phyloP scores from a whole-genome alignment of 805 yeast genomes.

The Saccharomycopsis oosterbeekiorum region DNA sequence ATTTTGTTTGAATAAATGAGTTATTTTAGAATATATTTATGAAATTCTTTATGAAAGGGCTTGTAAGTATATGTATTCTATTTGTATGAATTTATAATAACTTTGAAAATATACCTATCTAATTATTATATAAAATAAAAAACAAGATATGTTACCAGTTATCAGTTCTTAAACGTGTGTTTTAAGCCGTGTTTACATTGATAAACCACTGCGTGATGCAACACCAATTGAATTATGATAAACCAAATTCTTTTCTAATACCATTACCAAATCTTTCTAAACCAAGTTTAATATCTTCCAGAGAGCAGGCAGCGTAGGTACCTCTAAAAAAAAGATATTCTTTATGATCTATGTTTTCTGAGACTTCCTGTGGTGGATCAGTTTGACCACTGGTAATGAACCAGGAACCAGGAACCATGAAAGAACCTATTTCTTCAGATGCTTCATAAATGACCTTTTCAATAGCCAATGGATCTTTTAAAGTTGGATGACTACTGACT shows the following conservation, averaged over 20 bases:
- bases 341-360: constrained; percentile 33
- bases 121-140: too few relatives aligned
- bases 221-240: not conserved
- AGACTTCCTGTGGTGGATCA: constrained; percentile 44
- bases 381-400: constrained; percentile 51
- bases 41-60: too few relatives aligned
- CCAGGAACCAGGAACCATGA: constrained; percentile 82
- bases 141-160: not conserved
- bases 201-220: too few relatives aligned
- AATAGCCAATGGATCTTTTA: constrained; percentile 52
- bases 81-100: too few relatives aligned
- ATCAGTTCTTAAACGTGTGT: not conserved
- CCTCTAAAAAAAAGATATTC: constrained; percentile 68
- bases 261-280: constrained; percentile 61
- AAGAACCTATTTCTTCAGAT: constrained; percentile 48
- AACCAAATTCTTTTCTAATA: constrained; percentile 39
- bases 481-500: constrained; percentile 73
- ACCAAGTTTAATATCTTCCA: constrained; percentile 51
- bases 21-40: too few relatives aligned
- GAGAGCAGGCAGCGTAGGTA: constrained; percentile 77
- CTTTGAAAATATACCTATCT: too few relatives aligned
- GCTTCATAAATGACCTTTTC: constrained; percentile 55
- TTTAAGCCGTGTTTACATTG: too few relatives aligned
- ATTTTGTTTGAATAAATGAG: too few relatives aligned
- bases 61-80: too few relatives aligned